Base-by-base conservation (phyloP, 2,329 filamentous ascomycete genomes). In the Elsinoe necatrix region DNA sequence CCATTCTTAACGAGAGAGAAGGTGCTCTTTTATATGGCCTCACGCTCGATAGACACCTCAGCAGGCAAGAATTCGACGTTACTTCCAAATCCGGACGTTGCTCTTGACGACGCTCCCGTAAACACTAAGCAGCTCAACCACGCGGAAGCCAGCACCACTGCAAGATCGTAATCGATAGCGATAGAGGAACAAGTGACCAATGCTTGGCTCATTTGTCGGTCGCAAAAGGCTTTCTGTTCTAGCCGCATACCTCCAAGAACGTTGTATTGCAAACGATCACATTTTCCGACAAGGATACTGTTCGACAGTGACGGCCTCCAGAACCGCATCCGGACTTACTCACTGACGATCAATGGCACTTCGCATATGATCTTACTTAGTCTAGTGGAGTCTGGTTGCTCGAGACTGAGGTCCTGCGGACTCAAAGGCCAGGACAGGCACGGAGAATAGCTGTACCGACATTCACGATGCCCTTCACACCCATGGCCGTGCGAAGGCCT, bases 41-140 rank as follows among this genome's bases (percentile, higher is more conserved):
- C n/a, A n/a, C n/a, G n/a, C n/a, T 4, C 27, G 9, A 9, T 9
- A 29, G 9, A 29, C 27, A 29, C 27, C 9, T 29, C 27, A 29
- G 27, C 27, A 29, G 9, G 71, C 65, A 23, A 50, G 55, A 31
- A n/a, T 11, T 31, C 37, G 54, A 20, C 41, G 39, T 16, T 47
- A n/a, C 20, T 47, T 25, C 27, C 29, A n/a, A 35, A 47, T 48
- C 14, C 27, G 54, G 55, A 25, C 18, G 43, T 52, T 52, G 48
- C 29, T 37, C 48, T 50, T 52, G 48, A 52, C 48, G 48, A 52
- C 48, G 61, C 61, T 4, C 61, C 61, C 27, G 39, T 63, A 3
- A 58, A 59, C 39, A 35, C 42, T 20, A 39, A 21, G 31, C 12
- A 25, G 12, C 31, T 39, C 29, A 35, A 52, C 48, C 48, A 52